These are phyloP conservation scores for Pyrenophora graminea DNA, from an alignment of 2,329 filamentous ascomycete genomes.

Conservation along the genomic window DNA sequence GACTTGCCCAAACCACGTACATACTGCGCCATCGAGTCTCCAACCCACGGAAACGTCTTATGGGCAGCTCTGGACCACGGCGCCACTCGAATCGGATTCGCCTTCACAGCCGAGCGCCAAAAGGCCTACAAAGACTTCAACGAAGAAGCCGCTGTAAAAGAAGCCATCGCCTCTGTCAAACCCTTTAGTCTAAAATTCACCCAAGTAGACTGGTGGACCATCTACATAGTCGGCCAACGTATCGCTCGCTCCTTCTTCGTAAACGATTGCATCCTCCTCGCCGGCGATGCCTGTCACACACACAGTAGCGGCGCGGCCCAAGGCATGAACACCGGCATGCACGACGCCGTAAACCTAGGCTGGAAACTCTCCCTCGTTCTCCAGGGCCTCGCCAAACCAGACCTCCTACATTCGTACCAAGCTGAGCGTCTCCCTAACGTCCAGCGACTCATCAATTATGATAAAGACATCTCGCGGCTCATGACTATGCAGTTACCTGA, in stretches of 20 bases:
- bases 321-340: constrained; percentile 63
- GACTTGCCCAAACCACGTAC: constrained; percentile 54
- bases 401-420: constrained; percentile 55
- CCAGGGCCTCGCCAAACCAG: constrained; percentile 43
- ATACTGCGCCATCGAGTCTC: constrained; percentile 57
- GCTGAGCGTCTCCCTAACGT: constrained; percentile 56
- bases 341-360: constrained; percentile 59
- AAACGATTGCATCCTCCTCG: constrained; percentile 57
- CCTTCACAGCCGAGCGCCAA: constrained; percentile 51
- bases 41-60: constrained; percentile 59
- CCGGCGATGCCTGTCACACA: constrained; percentile 62
- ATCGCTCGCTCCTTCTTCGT: constrained; percentile 40
- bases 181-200: constrained; percentile 49
- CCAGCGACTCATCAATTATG: constrained; percentile 46
- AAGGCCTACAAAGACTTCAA: constrained; percentile 44
- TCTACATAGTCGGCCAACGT: constrained; percentile 51
- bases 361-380: constrained; percentile 60
- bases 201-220: constrained; percentile 51
- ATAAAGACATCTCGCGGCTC: constrained; percentile 42
- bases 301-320: constrained; percentile 61
- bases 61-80: constrained; percentile 61
- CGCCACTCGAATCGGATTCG: constrained; percentile 59
- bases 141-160: constrained; percentile 44
- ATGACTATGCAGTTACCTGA: constrained; percentile 44
- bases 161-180: constrained; percentile 47